phyloP scores from a whole-genome alignment of 129 eudicot species.

The sunflower (Helianthus annuus) region HanXRQr2.0-SUNRISE NC_035444.2:81117565-81118064 shows the following conservation, averaged over 20 bases:
- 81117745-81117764: conserved; percentile 17
- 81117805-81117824: not conserved
- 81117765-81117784: conserved; percentile 19
- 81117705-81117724: conserved; percentile 90
- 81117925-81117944: too few relatives aligned
- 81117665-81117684: conserved; percentile 94
- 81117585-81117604: not conserved
- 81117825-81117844: not conserved
- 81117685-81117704: conserved; percentile 95
- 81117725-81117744: conserved; percentile 44
- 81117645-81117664: conserved; percentile 74
- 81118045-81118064: too few relatives aligned
- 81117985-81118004: too few relatives aligned
- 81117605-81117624: not conserved
- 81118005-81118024: too few relatives aligned
- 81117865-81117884: not conserved
- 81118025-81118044: too few relatives aligned
- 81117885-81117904: too few relatives aligned
- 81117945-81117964: too few relatives aligned
- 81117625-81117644: conserved; percentile 43
- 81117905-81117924: too few relatives aligned
- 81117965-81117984: too few relatives aligned
- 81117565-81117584: conserved; percentile 1
- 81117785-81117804: conserved; percentile 4
- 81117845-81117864: not conserved